phyloP scores from a whole-genome alignment of 129 eudicot species.

The Glebionis coronaria region DNA sequence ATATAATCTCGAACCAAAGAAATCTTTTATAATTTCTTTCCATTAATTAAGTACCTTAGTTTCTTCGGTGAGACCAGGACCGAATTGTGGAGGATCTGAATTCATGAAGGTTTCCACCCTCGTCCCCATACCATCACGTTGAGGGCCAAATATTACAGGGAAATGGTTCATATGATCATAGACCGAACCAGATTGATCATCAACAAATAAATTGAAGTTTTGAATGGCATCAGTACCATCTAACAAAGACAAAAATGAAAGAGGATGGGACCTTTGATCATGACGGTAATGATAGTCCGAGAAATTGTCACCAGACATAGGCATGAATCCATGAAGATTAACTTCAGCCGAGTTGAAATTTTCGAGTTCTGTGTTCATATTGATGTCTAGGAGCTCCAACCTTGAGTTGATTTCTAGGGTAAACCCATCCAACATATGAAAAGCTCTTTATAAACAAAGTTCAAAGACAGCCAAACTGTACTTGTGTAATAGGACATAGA shows the following conservation, averaged over 20 bases:
- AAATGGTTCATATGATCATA: slow-evolving; percentile 36
- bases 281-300: slow-evolving; percentile 25
- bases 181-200: slow-evolving; percentile 19
- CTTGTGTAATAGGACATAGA: slow-evolving; percentile 29
- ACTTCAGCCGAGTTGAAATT: slow-evolving; percentile 29
- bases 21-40: background rate
- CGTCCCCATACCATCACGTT: slow-evolving; percentile 14
- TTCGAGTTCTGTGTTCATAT: slow-evolving; percentile 38
- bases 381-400: slow-evolving; percentile 38
- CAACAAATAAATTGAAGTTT: slow-evolving; percentile 19
- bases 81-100: slow-evolving; percentile 29
- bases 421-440: slow-evolving; percentile 26
- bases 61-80: slow-evolving; percentile 30
- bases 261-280: slow-evolving; percentile 33
- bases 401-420: slow-evolving; percentile 23
- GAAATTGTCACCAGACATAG: slow-evolving; percentile 37
- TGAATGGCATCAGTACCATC: slow-evolving; percentile 24
- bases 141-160: slow-evolving; percentile 30
- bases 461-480: slow-evolving; percentile 26
- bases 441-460: slow-evolving; percentile 20
- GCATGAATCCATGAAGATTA: slow-evolving; percentile 35
- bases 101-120: slow-evolving; percentile 27
- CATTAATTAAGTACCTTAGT: slow-evolving; percentile 15
- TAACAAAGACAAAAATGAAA: slow-evolving; percentile 22
- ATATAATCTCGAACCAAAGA: background rate